Conservation (phyloP, 352 stramenopile species). For the Peronospora destructor region DNA sequence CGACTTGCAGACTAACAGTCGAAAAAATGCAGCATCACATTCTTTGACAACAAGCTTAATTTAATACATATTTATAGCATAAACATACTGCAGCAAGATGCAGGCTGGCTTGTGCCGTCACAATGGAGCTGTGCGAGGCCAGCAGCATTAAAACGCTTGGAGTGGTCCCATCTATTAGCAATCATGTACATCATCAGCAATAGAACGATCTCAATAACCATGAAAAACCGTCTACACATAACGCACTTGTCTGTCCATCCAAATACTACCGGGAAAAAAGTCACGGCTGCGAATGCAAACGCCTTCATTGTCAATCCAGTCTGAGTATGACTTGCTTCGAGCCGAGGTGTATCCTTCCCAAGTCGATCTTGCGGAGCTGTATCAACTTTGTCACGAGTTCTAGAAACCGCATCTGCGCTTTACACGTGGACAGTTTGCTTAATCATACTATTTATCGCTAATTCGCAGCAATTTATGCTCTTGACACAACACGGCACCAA, state of each 20-base stretch:
- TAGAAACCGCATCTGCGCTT: conserved; percentile 14
- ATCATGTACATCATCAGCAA: conserved; percentile 1
- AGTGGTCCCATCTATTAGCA: conserved; percentile 60
- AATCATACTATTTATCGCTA: background rate
- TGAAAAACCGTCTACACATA: background rate
- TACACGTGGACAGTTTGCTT: conserved; percentile 9
- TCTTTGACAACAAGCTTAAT: background rate
- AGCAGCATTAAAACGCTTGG: conserved; percentile 65
- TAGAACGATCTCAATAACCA: background rate
- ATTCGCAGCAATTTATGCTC: too few species aligned
- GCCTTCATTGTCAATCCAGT: conserved; percentile 15
- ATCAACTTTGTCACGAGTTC: conserved; percentile 13
- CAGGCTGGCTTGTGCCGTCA: conserved; percentile 39
- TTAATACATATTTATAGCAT: background rate
- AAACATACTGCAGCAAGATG: conserved; percentile 70
- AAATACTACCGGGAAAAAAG: conserved; percentile 15
- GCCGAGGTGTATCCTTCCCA: background rate
- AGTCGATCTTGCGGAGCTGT: conserved; percentile 1
- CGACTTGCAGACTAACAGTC: conserved; percentile 58
- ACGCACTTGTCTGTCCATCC: conserved; percentile 57
- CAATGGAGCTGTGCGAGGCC: conserved; percentile 61
- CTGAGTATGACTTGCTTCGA: conserved; percentile 2
- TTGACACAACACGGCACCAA: background rate
- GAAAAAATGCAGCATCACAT: background rate
- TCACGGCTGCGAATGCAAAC: conserved; percentile 11